phyloP scores from a whole-genome alignment of 345 rosid species.

The Gossypium herbaceum region DNA sequence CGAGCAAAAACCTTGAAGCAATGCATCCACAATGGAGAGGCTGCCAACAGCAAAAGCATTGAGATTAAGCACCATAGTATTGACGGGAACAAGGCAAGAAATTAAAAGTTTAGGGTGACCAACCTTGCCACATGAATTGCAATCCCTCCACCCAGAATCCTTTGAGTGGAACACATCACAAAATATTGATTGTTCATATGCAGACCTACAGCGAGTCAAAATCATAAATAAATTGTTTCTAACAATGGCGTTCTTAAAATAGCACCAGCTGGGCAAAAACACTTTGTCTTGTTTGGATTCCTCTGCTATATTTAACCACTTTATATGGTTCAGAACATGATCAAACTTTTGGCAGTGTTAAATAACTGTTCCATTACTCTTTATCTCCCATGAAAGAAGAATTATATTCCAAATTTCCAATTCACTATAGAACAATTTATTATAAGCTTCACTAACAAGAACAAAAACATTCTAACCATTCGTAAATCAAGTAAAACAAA shows the following conservation, averaged over 20 bases:
- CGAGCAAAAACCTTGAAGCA: constrained; percentile 64
- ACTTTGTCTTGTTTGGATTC: background rate
- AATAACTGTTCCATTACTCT: background rate
- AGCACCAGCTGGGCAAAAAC: background rate
- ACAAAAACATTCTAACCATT: background rate
- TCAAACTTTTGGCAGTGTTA: background rate
- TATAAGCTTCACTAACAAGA: background rate
- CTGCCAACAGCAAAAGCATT: constrained; percentile 40
- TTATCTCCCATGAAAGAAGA: background rate
- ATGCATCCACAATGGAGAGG: constrained; percentile 97
- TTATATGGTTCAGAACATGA: background rate
- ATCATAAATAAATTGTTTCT: background rate
- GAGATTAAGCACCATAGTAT: constrained; percentile 8
- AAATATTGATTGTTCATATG: constrained; percentile 61
- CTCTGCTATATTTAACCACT: background rate
- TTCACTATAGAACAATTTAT: background rate
- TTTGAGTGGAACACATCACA: constrained; percentile 72
- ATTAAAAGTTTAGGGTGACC: constrained; percentile 12
- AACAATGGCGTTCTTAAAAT: background rate
- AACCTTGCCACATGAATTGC: constrained; percentile 78
- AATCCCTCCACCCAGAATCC: constrained; percentile 96
- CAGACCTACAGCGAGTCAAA: constrained; percentile 41
- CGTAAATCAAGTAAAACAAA: background rate
- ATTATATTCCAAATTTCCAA: constrained; percentile 2
- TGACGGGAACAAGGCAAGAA: background rate